Evolutionary conservation across 345 rosid genomes (phyloP).

Genomic region (Dipteronia dyeriana): DNA sequence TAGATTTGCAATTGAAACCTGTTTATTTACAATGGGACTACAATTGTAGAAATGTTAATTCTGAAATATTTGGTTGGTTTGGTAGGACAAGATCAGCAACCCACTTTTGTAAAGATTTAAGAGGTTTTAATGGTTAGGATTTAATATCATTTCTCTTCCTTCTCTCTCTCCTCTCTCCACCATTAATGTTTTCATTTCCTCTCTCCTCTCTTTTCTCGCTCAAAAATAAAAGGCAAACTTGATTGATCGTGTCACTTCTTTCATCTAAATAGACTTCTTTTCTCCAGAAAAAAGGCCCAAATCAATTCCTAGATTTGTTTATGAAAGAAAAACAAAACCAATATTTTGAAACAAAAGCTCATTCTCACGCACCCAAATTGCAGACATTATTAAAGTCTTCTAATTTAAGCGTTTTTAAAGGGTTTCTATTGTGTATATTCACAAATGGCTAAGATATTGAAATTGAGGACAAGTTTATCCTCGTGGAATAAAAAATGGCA

Average conservation of each 20-base stretch:
- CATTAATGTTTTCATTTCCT: not conserved
- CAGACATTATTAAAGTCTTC: not conserved
- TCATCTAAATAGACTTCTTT: not conserved
- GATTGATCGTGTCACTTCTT: not conserved
- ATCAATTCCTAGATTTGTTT: not conserved
- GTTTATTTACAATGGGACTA: not conserved
- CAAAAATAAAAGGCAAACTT: not conserved
- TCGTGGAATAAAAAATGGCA: not conserved
- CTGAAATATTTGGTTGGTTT: not conserved
- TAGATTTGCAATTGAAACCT: constrained; percentile 1
- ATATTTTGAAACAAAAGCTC: not conserved
- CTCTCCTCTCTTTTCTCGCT: not conserved
- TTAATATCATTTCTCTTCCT: not conserved
- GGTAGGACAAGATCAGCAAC: not conserved
- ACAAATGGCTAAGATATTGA: not conserved
- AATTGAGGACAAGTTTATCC: no score
- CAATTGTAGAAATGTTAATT: not conserved
- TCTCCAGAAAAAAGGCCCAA: not conserved
- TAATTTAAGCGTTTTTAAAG: not conserved
- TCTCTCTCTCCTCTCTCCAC: not conserved
- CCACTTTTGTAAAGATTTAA: not conserved
- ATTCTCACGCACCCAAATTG: not conserved
- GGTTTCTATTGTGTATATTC: not conserved
- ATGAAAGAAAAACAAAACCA: not conserved
- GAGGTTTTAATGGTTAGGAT: not conserved